These are phyloP conservation scores for Tolypocladium album DNA, from an alignment of 2,329 filamentous ascomycete genomes.

Conservation along the genomic window DNA sequence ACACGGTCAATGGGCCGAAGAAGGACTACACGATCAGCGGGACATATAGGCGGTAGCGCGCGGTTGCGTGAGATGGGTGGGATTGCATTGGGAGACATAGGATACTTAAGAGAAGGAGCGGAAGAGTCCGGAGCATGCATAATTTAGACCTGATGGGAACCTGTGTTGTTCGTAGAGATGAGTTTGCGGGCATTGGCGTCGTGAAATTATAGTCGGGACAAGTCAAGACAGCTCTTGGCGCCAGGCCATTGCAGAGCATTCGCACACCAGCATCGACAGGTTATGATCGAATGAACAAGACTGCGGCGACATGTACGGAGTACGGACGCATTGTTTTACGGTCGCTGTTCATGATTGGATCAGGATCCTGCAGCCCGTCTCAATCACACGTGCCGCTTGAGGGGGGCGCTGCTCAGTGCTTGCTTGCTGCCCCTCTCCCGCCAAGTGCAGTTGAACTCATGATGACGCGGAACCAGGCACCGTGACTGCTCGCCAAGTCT, in stretches of 20 bases:
- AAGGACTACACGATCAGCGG: conserved; percentile 60
- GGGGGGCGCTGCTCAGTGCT: neutral
- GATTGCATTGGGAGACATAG: neutral
- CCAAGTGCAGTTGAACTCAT: neutral
- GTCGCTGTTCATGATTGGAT: neutral
- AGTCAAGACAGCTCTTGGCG: neutral
- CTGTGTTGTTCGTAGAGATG: no score
- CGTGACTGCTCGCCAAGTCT: neutral
- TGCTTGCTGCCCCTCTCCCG: neutral
- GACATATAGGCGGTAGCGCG: conserved; percentile 31
- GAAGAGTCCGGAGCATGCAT: neutral
- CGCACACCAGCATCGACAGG: neutral
- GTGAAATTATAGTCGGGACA: neutral
- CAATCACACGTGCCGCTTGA: neutral
- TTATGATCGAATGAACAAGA: neutral
- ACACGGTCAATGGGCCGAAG: conserved; percentile 58
- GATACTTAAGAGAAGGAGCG: neutral
- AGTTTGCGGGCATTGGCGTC: neutral
- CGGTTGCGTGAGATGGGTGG: neutral
- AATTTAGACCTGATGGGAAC: neutral
- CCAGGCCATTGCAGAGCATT: neutral
- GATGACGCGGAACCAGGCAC: neutral
- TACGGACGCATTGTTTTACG: neutral
- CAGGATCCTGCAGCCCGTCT: neutral
- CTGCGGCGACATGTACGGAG: neutral